phyloP scores from a whole-genome alignment of 2,329 filamentous ascomycete genomes.

The Trichophyton schoenleinii region DNA sequence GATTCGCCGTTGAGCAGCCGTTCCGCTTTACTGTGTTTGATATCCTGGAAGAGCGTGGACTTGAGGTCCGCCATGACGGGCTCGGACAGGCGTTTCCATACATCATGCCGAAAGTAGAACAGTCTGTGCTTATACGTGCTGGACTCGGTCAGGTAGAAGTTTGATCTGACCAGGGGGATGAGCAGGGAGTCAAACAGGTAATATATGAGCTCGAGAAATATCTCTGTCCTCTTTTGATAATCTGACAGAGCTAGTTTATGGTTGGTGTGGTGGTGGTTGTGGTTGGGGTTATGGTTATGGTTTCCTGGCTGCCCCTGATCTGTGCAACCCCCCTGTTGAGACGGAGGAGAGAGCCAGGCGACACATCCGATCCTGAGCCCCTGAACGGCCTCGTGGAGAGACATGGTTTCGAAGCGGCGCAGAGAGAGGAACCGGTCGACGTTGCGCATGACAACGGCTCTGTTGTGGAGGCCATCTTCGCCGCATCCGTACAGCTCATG shows the following conservation, averaged over 20 bases:
- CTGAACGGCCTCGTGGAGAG: constrained; percentile 64
- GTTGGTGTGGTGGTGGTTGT: too few relatives aligned
- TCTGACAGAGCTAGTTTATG: constrained; percentile 52
- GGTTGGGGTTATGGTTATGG: too few relatives aligned
- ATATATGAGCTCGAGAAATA: constrained; percentile 77
- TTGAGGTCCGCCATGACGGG: constrained; percentile 59
- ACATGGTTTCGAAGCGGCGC: constrained; percentile 68
- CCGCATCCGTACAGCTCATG: constrained; percentile 58
- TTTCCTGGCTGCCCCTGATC: constrained; percentile 29
- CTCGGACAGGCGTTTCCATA: constrained; percentile 68
- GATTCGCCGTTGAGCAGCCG: constrained; percentile 48
- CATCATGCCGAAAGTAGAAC: constrained; percentile 90
- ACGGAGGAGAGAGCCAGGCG: constrained; percentile 53
- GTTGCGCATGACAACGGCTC: constrained; percentile 47
- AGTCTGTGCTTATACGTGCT: constrained; percentile 64
- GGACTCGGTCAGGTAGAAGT: constrained; percentile 93
- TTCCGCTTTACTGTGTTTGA: constrained; percentile 46
- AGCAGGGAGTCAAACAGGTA: constrained; percentile 86
- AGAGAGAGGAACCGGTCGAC: constrained; percentile 68
- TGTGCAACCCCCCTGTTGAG: constrained; percentile 15
- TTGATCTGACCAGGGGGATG: constrained; percentile 70
- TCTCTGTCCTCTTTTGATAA: constrained; percentile 58
- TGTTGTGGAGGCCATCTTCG: constrained; percentile 46
- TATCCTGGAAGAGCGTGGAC: constrained; percentile 62
- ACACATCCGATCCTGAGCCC: constrained; percentile 59